A percentile compares a stretch with the other conserved stretches of the same genome.
Evolutionary conservation across 352 stramenopile species (phyloP).

Genomic region (Globisporangium emineosum): DNA sequence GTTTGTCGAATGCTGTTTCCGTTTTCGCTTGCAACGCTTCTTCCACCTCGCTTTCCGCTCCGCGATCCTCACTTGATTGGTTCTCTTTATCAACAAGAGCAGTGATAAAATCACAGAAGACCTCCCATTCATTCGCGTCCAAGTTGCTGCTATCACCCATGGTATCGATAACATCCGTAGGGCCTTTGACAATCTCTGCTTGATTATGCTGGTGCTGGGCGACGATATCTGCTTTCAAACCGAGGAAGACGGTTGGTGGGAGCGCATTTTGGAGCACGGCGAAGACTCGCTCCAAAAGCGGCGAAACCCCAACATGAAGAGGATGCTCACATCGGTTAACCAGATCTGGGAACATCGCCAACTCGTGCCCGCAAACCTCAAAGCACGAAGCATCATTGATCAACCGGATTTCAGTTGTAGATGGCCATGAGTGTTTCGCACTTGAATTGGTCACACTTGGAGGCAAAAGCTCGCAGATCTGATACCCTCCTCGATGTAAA

Average conservation of each 20-base stretch:
- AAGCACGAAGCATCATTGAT: conserved; percentile 24
- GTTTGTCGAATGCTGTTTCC: conserved; percentile 30
- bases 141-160: not conserved
- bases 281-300: conserved; percentile 35
- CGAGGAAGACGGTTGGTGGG: conserved; percentile 16
- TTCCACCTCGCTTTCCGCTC: not conserved
- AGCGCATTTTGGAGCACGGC: conserved; percentile 28
- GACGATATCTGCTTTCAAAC: conserved; percentile 11
- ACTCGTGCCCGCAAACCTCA: conserved; percentile 27
- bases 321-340: conserved; percentile 43
- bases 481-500: conserved; percentile 30
- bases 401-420: conserved; percentile 26
- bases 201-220: not conserved
- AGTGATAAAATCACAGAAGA: conserved; percentile 9
- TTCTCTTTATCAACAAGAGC: not conserved
- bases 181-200: not conserved
- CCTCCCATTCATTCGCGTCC: conserved; percentile 14
- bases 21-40: conserved; percentile 9
- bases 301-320: conserved; percentile 27
- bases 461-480: conserved; percentile 32
- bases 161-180: not conserved
- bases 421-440: conserved; percentile 10
- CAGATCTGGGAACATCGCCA: conserved; percentile 15
- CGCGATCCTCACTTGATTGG: not conserved
- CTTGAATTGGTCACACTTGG: conserved; percentile 8